Evolutionary conservation across 2,329 filamentous ascomycete genomes (phyloP), one percentile per base, ranked within the genome.

Genomic region (Botrytis fabae): DNA sequence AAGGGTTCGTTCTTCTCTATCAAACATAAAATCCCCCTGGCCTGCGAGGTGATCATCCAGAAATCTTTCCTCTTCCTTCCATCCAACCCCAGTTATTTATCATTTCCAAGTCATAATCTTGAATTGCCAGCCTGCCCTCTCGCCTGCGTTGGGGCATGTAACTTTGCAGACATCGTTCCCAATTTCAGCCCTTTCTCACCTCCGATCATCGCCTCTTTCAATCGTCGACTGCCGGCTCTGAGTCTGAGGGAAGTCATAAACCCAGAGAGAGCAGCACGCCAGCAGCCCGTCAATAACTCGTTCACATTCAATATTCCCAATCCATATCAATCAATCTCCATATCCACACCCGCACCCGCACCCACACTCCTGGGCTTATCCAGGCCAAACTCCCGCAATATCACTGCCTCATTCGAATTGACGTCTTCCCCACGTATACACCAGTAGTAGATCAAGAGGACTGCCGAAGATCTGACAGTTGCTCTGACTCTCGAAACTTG

Each of bases 381-480:
- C 51, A 28, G 28, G 18, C 22, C 18, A 48, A 40, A 40, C 46
- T 12, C 38, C 54, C 22, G 42, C 48, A 40, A 25, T 48, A 68
- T 72, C 64, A 65, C 42, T 69, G 28, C 72, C 51, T 71, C 66
- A 63, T 70, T 69, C 60, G 35, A 60, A 60, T 66, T 72, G 66
- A 28, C 69, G 66, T 74, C 71, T 66, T 35, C 65, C 65, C 63
- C 73, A 74, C 70, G 62, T 46, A 68, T 60, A 72, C 70, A 54
- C 51, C 51, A 64, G 32, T 72, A 74, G 72, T 60, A 72, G 75
- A 77, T 76, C 75, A 57, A 72, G 51, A 73, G 65, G 42, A 76
- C 73, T 76, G 76, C 75, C 75, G 76, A 75, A 74, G 73, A 72
- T 75, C 75, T 77, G 74, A 76, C 74, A 77, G 75, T 75, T 75